Conservation (phyloP, 148 eudicot genomes). For the Fagopyrum homotropicum region DNA sequence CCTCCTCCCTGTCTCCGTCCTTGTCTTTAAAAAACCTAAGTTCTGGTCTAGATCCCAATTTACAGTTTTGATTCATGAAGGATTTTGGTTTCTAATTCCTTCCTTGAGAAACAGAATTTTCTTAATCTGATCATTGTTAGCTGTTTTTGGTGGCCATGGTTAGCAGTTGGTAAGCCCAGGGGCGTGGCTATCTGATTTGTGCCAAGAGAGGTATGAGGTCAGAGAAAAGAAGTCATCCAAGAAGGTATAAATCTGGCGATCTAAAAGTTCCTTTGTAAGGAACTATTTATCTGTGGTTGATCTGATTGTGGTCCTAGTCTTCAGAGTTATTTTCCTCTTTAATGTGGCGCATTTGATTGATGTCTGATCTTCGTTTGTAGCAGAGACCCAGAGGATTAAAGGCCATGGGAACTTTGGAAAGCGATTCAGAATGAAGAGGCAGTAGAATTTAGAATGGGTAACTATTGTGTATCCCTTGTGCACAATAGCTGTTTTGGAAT, state of each 20-base stretch:
- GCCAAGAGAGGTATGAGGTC: constrained; percentile 81
- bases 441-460: neutral
- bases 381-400: constrained; percentile 97
- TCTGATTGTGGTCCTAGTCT: neutral
- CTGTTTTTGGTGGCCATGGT: neutral
- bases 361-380: constrained; percentile 11
- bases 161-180: constrained; percentile 78
- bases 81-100: neutral
- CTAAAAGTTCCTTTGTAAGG: neutral
- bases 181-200: constrained; percentile 67
- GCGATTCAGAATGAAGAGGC: constrained; percentile 54
- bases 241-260: constrained; percentile 37
- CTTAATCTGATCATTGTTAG: neutral
- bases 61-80: neutral
- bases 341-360: neutral
- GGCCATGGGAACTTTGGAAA: constrained; percentile 92
- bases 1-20: neutral
- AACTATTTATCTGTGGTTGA: neutral
- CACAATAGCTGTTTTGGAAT: neutral
- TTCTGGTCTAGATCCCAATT: neutral
- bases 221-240: constrained; percentile 76
- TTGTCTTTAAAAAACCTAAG: neutral
- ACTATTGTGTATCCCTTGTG: neutral
- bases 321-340: neutral
- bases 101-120: neutral